A percentile compares a stretch with the other conserved stretches of the same genome.
Evolutionary conservation across 2,329 filamentous ascomycete species (phyloP).

Genomic region (Bisporella sp.): DNA sequence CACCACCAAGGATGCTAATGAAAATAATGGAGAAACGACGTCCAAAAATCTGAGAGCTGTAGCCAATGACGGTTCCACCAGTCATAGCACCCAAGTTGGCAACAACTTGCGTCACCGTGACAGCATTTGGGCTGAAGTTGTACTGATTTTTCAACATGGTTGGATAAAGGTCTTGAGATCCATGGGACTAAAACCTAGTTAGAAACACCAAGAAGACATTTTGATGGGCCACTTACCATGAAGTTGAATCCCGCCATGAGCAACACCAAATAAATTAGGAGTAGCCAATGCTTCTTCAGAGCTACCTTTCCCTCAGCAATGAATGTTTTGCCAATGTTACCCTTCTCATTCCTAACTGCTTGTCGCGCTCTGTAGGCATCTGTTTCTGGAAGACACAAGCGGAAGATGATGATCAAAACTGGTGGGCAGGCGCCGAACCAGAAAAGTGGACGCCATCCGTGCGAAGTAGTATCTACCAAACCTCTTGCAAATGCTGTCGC

Average conservation of each 20-base stretch:
- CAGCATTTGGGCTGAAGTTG: conserved; percentile 31
- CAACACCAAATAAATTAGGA: conserved; percentile 75
- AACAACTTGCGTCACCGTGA: conserved; percentile 66
- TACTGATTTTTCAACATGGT: conserved; percentile 52
- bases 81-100: conserved; percentile 64
- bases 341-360: conserved; percentile 51
- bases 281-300: conserved; percentile 70
- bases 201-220: conserved; percentile 35
- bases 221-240: conserved; percentile 64
- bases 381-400: conserved; percentile 74
- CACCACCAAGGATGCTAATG: conserved; percentile 60
- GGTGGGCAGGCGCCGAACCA: conserved; percentile 86
- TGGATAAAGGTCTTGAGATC: conserved; percentile 46
- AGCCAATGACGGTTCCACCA: conserved; percentile 62
- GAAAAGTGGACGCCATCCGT: conserved; percentile 78
- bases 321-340: conserved; percentile 61
- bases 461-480: conserved; percentile 67
- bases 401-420: conserved; percentile 71
- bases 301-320: conserved; percentile 72
- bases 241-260: conserved; percentile 92
- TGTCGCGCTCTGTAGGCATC: conserved; percentile 62
- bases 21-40: conserved; percentile 62
- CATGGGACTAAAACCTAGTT: conserved; percentile 25
- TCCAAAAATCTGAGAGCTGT: conserved; percentile 61
- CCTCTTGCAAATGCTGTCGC: conserved; percentile 62